Base-by-base conservation (phyloP, 768 basidiomycete genomes). In the Boletus rubroflammeus region DNA sequence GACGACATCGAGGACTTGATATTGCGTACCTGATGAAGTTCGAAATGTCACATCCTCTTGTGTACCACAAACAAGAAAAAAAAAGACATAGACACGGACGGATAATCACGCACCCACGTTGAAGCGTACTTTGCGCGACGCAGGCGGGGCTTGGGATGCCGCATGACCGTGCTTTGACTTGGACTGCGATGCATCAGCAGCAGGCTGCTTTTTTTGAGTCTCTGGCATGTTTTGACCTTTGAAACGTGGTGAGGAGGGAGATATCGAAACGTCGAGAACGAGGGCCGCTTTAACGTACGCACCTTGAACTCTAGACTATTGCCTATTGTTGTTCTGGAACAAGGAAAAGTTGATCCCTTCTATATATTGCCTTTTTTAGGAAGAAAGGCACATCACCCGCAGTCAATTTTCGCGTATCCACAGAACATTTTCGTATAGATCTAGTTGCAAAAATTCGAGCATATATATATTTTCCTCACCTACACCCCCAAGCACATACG, bases 81-180 rank as follows among this genome's bases (percentile, higher is more conserved):
- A 28, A 32, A 21, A 36, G 35, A 40, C 10, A 28, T 7, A 21
- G 42, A 40, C 3, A 41, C 3, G 38, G 34, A 23, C 6, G 32
- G 42, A 59, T 54, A 35, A 19, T 5, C 5, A 68, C 75, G 61
- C 49, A 83, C 90, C 90, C 62, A 92, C 90, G 75, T 92, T 92
- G 78, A 92, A 92, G 57, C 90, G 83, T 46, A 92, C 90, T 78
- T 91, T 92, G 64, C 90, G 80, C 21, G 90, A 88, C 14, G 87
- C 81, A 40, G 80, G 62, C 29, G 73, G 71, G 17, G 75, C 73
- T 55, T 78, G 78, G 4, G 79, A 74, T 21, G 76, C 60, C 1
- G 74, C 72, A 59, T 79, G 75, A n/a, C 68, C 54, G 21, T 80
- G 77, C 68, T 80, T 80, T n/a, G 78, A 66, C 48, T 72, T 73